Base-by-base conservation (phyloP, 192 early-diverging fungal genomes). In the Dissophora globulifera region DNA sequence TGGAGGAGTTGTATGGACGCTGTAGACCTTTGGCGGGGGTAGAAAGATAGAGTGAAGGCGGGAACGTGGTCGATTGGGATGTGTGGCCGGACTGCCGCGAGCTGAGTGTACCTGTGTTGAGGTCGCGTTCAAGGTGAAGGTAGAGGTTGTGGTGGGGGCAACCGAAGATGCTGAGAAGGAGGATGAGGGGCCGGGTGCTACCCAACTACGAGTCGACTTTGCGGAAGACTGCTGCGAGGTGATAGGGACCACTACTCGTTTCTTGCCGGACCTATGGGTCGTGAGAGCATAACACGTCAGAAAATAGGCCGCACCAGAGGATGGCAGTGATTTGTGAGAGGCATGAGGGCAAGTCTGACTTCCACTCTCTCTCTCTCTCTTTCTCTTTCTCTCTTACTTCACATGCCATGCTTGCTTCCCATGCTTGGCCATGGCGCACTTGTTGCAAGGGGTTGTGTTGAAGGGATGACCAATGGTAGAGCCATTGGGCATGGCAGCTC, bases 31-130 rank as follows among this genome's bases (percentile, higher is more conserved):
- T 42, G 62, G 41, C 11, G 62, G 62, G 5, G 23, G 49, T 26
- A 64, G 23, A 27, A 45, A 64, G 10, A 52, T 10, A 4, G 62
- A 64, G 27, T 32, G 50, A 4, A 51, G 54, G 27, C 22, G 50
- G 19, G 27, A 9, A 1, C 20, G 4, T 6, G 40, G 17, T 12
- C 48, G 60, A 40, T 47, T 0, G 0, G 25, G n/a, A 6, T 16
- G n/a, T 20, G 33, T 35, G n/a, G n/a, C 13, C 43, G 43, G 12
- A n/a, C 43, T n/a, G 43, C 9, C 4, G 17, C 10, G 16, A 45
- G 15, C 35, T 38, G 35, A 38, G n/a, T n/a, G n/a, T n/a, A n/a
- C n/a, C n/a, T 38, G 35, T 13, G 35, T 38, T 38, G 35, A 38
- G 35, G 35, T 13, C 35, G 35, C n/a, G n/a, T n/a, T n/a, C n/a